Percentiles rank a stretch among this genome's conserved stretches.
phyloP scores from a whole-genome alignment of 345 rosid genomes.

The Gossypium herbaceum region DNA sequence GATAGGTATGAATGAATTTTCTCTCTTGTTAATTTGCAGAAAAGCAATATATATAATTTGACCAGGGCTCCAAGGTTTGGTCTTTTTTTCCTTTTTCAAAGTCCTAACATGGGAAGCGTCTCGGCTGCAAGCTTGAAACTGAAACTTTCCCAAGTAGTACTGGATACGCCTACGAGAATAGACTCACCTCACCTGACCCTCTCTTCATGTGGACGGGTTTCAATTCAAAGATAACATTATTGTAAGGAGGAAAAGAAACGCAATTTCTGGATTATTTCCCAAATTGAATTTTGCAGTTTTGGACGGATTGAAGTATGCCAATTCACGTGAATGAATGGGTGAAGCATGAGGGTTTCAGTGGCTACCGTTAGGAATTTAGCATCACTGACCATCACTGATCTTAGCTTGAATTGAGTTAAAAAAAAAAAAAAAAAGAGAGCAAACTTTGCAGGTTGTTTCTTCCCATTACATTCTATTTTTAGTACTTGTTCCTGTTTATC shows the following conservation, averaged over 20 bases:
- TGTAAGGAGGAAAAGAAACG: too few species aligned
- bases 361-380: slow-evolving; percentile 89
- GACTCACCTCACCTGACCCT: background rate
- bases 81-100: background rate
- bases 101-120: background rate
- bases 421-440: too few species aligned
- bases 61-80: too few species aligned
- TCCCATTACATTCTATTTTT: too few species aligned
- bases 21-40: too few species aligned
- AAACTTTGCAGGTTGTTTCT: too few species aligned
- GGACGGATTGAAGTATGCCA: slow-evolving; percentile 88
- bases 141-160: background rate
- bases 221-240: too few species aligned
- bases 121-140: background rate
- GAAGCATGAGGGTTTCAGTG: slow-evolving; percentile 79
- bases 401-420: too few species aligned
- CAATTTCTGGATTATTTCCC: too few species aligned
- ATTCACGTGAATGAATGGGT: slow-evolving; percentile 83
- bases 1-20: too few species aligned
- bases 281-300: slow-evolving; percentile 42
- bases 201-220: background rate
- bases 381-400: slow-evolving; percentile 65
- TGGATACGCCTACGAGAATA: background rate
- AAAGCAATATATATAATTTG: background rate
- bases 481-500: too few species aligned